Conservation (phyloP, 2,329 filamentous ascomycete genomes). For the Colletotrichum sojae region DNA sequence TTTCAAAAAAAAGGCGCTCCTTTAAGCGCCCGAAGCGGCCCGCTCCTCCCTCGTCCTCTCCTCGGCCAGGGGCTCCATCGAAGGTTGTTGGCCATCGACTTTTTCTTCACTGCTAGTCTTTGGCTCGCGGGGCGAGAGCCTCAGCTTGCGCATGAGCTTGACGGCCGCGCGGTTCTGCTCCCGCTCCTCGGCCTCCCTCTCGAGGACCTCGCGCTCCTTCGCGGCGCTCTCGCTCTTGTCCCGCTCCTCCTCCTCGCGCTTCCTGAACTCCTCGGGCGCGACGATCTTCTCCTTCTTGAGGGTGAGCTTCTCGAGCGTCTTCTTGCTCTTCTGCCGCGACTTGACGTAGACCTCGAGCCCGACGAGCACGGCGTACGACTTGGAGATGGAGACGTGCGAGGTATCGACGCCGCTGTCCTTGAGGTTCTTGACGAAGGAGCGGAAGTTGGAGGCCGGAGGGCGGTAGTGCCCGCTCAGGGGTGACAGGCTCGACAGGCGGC, state of each 20-base stretch:
- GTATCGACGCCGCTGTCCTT: constrained; percentile 84
- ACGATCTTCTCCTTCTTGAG: constrained; percentile 72
- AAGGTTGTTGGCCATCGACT: constrained; percentile 38
- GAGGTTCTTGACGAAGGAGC: constrained; percentile 82
- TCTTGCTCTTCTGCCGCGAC: constrained; percentile 76
- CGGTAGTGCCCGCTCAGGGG: constrained; percentile 86
- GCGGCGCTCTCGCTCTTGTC: constrained; percentile 74
- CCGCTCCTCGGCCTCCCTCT: constrained; percentile 59
- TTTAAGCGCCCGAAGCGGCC: neutral
- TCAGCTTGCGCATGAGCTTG: constrained; percentile 58
- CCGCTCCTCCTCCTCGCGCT: constrained; percentile 70
- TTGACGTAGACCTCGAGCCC: constrained; percentile 86
- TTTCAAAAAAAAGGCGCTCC: neutral
- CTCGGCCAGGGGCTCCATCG: constrained; percentile 31
- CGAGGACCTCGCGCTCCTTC: constrained; percentile 61
- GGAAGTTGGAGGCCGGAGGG: constrained; percentile 86
- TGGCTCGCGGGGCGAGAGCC: constrained; percentile 48
- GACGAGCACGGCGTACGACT: constrained; percentile 85
- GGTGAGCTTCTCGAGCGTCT: constrained; percentile 62
- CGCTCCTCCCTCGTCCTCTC: constrained; percentile 28
- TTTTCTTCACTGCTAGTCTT: constrained; percentile 43
- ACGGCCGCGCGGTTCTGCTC: constrained; percentile 45
- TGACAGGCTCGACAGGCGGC: constrained; percentile 80
- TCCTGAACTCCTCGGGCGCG: constrained; percentile 70
- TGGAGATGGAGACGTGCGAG: constrained; percentile 82